Base-by-base conservation (phyloP, 495 filamentous ascomycete species). In the Trichoderma reesei region DNA sequence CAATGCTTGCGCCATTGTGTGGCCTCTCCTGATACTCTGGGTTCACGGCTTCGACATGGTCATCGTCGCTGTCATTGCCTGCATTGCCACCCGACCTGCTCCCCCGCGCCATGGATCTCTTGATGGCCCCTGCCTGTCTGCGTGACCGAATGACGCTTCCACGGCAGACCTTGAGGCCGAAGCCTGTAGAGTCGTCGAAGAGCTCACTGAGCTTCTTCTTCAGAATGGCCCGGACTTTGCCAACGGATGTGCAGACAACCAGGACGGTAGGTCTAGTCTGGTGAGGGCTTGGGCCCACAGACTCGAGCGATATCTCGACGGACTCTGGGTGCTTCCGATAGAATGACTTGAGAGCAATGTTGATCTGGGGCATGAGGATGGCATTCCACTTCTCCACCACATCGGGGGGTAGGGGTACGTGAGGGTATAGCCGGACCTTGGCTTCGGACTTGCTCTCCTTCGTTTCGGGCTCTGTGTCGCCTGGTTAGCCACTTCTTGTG, bases 1-100 rank as follows among this genome's bases (percentile, higher is more conserved):
- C 93, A 65, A 98, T 96, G 33, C 91, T 96, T 3, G 93, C 93
- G 1, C 93, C 93, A 62, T 91, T 96, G 0, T 85, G 71, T 1
- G 93, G 92, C 64, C 81, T 82, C 65, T 86, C 78, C 71, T 97
- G 92, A 68, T 90, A 88, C 18, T 78, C 79, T 0, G 80, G 80
- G 67, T 90, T 90, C 13, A 79, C 78, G 7, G 78, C 79, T 9
- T 71, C 70, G 6, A 72, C 59, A 51, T 80, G 75, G 14, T 73
- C 68, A 36, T 38, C 36, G 39, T 64, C 63, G 10, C 37, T 41
- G 10, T 59, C 46, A 6, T 54, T 31, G 10, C 33, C 36, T 10
- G 14, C 54, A 13, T 72, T 69, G 36, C 66, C 70, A 31, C 59
- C 36, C 4, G 39, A 38, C 14, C 39, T 38, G 6, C 61, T 42